Evolutionary conservation across 495 filamentous ascomycete species (phyloP).

Genomic region (Geoglossum glabrum): DNA sequence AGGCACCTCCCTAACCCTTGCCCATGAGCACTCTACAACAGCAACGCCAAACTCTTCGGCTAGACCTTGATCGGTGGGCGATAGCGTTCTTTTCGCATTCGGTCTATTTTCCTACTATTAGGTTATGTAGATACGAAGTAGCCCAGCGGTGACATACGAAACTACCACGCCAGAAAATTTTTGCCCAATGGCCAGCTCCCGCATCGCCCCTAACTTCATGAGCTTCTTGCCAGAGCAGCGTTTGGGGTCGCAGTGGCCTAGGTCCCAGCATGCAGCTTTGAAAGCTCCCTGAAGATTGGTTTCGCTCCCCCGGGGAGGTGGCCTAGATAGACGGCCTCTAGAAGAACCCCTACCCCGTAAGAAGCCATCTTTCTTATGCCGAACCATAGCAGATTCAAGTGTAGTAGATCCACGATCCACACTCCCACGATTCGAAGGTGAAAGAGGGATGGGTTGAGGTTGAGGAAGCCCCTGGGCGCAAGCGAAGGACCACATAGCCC

Average conservation of each 20-base stretch:
- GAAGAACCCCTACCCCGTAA: conserved; percentile 45
- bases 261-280: conserved; percentile 93
- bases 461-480: not conserved
- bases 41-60: conserved; percentile 81
- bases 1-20: conserved; percentile 72
- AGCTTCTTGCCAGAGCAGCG: conserved; percentile 88
- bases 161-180: conserved; percentile 80
- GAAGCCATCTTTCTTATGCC: conserved; percentile 85
- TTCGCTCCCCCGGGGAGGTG: conserved; percentile 24
- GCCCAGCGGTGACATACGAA: conserved; percentile 28
- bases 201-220: conserved; percentile 81
- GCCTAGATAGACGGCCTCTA: conserved; percentile 23
- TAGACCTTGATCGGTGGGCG: conserved; percentile 57
- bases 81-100: conserved; percentile 71
- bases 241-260: conserved; percentile 94
- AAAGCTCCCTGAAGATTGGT: conserved; percentile 35
- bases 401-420: not conserved
- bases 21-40: conserved; percentile 96
- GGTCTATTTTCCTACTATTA: conserved; percentile 27
- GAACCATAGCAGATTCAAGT: conserved; percentile 41
- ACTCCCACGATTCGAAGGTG: too few species aligned
- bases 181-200: conserved; percentile 78
- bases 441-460: too few species aligned
- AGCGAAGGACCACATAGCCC: not conserved
- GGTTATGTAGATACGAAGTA: not conserved